Conservation (phyloP, 2,329 filamentous ascomycete genomes). For the Sclerotinia trifoliorum region DNA sequence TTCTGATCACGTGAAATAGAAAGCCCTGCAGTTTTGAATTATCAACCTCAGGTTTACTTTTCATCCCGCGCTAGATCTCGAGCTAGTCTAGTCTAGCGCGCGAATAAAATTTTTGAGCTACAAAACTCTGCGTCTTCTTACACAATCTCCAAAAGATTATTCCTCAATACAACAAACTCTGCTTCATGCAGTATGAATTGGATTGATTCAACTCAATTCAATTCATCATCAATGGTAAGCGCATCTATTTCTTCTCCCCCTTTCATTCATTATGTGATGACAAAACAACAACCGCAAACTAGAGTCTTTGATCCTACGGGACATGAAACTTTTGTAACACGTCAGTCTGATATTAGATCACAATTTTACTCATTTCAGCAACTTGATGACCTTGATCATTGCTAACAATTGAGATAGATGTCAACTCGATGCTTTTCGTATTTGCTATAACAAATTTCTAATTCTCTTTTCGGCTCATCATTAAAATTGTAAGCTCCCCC, state of each 20-base stretch:
- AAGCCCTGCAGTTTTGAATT: too few species aligned
- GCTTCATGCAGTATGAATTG: slow-evolving; percentile 25
- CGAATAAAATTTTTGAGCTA: slow-evolving; percentile 17
- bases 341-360: slow-evolving; percentile 74
- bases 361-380: neutral
- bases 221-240: slow-evolving; percentile 31
- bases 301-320: slow-evolving; percentile 92
- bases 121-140: slow-evolving; percentile 13
- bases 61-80: neutral
- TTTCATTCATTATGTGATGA: slow-evolving; percentile 64
- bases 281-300: slow-evolving; percentile 82
- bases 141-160: neutral
- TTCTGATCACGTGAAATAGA: neutral
- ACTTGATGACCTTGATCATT: neutral
- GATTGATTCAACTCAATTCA: neutral
- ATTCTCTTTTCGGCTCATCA: neutral
- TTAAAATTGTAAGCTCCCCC: slow-evolving; percentile 11
- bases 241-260: slow-evolving; percentile 23
- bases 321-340: slow-evolving; percentile 86
- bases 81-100: slow-evolving; percentile 19
- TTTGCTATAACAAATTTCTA: neutral
- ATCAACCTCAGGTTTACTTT: neutral
- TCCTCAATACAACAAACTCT: slow-evolving; percentile 27
- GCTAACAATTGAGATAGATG: slow-evolving; percentile 23
- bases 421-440: neutral